phyloP scores from a whole-genome alignment of 108 stramenopile genomes.

The Craspedostauros australis region DNA sequence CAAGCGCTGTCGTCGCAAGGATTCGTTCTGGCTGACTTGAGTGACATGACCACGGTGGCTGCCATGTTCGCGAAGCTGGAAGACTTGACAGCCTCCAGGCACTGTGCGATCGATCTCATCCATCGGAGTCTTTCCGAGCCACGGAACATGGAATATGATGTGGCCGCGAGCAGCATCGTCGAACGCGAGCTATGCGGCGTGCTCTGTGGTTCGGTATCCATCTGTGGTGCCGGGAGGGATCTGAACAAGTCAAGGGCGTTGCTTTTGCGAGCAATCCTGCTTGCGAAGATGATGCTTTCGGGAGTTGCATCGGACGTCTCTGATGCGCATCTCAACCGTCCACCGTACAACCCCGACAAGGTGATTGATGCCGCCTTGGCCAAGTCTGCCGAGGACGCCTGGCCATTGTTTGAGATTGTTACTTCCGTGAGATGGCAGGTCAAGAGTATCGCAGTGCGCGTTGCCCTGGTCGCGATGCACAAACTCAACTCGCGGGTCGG shows the following conservation, averaged over 20 bases:
- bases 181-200: too few species aligned
- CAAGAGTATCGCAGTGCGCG: constrained; percentile 37
- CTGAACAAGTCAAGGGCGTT: constrained; percentile 1
- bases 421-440: constrained; percentile 61
- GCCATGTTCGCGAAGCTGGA: constrained; percentile 29
- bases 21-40: constrained; percentile 22
- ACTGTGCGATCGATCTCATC: constrained; percentile 9
- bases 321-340: too few species aligned
- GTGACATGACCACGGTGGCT: constrained; percentile 20
- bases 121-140: constrained; percentile 19
- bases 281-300: constrained; percentile 30
- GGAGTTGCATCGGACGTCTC: constrained; percentile 6
- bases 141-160: constrained; percentile 13
- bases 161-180: not conserved
- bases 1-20: constrained; percentile 12
- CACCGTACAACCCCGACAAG: constrained; percentile 2
- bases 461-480: constrained; percentile 30
- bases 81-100: not conserved
- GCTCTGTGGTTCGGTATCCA: too few species aligned
- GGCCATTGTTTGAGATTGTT: constrained; percentile 22
- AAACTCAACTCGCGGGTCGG: too few species aligned
- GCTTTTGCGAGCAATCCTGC: constrained; percentile 50
- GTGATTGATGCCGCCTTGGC: constrained; percentile 25
- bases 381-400: constrained; percentile 26
- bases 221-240: too few species aligned